Evolutionary conservation across 148 eudicot genomes (phyloP).

Genomic region (Pouteria glomerata): DNA sequence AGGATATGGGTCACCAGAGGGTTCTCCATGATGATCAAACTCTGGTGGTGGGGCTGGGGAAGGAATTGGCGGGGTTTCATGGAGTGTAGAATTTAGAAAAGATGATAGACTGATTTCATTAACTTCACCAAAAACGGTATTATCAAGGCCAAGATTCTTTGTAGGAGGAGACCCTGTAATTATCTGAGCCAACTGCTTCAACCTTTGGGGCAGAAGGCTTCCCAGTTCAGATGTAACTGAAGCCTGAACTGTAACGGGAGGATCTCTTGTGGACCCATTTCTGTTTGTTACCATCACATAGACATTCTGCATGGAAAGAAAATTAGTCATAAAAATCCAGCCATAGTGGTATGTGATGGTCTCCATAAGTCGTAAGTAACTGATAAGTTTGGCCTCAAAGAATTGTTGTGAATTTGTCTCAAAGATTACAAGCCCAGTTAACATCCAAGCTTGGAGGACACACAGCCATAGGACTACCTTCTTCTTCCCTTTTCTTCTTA

Average conservation of each 20-base stretch:
- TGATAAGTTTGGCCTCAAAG: too few relatives aligned
- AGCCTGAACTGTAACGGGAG: slow-evolving; percentile 53
- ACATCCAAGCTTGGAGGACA: too few relatives aligned
- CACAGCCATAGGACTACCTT: too few relatives aligned
- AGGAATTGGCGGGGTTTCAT: slow-evolving; percentile 34
- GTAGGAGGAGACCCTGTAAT: slow-evolving; percentile 35
- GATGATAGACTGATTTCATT: slow-evolving; percentile 53
- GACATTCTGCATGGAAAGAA: slow-evolving; percentile 35
- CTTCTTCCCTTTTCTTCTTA: too few relatives aligned
- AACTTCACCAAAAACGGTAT: slow-evolving; percentile 58
- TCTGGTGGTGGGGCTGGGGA: slow-evolving; percentile 39
- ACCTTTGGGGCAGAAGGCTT: slow-evolving; percentile 39
- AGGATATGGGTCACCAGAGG: slow-evolving; percentile 18
- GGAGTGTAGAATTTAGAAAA: slow-evolving; percentile 31
- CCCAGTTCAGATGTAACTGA: slow-evolving; percentile 38
- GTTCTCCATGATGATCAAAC: slow-evolving; percentile 15
- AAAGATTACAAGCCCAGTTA: too few relatives aligned
- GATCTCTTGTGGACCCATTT: slow-evolving; percentile 47
- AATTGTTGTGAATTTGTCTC: too few relatives aligned
- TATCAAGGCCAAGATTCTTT: slow-evolving; percentile 53
- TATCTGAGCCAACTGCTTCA: slow-evolving; percentile 52
- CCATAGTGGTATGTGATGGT: background rate
- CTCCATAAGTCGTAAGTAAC: background rate
- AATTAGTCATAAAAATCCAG: background rate
- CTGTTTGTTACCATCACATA: slow-evolving; percentile 47